Percentiles rank a stretch among this genome's conserved stretches.
These are phyloP conservation scores for Diaporthe destruens DNA, from an alignment of 2,329 filamentous ascomycete genomes.

Conservation along the genomic window DNA sequence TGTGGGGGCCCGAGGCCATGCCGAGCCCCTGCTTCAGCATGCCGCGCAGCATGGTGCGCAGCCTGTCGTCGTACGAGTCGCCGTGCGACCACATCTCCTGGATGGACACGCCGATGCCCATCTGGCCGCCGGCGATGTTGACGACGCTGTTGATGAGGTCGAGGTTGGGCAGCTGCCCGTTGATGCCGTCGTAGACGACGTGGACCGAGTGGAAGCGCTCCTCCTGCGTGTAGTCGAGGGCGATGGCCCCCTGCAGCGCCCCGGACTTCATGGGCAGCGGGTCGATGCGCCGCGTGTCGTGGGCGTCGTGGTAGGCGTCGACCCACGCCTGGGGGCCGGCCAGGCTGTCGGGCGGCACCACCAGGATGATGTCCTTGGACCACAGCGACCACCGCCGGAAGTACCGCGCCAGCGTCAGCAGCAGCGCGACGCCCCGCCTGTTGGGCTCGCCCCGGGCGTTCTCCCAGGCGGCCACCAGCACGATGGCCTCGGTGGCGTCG, in stretches of 20 bases:
- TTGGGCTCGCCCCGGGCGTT: slow-evolving; percentile 86
- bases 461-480: slow-evolving; percentile 89
- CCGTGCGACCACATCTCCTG: slow-evolving; percentile 88
- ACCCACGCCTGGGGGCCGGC: slow-evolving; percentile 97
- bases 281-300: slow-evolving; percentile 77
- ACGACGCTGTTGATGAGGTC: slow-evolving; percentile 96
- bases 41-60: slow-evolving; percentile 89
- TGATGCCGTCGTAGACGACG: slow-evolving; percentile 93
- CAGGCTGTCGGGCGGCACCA: slow-evolving; percentile 89
- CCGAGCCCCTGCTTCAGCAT: slow-evolving; percentile 94
- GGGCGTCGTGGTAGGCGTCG: slow-evolving; percentile 94
- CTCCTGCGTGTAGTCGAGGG: slow-evolving; percentile 92
- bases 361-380: slow-evolving; percentile 97
- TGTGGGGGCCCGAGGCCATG: slow-evolving; percentile 90
- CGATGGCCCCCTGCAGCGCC: slow-evolving; percentile 90
- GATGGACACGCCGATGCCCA: slow-evolving; percentile 86
- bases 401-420: slow-evolving; percentile 89
- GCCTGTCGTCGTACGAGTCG: slow-evolving; percentile 82
- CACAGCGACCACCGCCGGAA: slow-evolving; percentile 98
- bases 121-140: slow-evolving; percentile 88
- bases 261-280: slow-evolving; percentile 91
- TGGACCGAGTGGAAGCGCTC: slow-evolving; percentile 89
- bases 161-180: slow-evolving; percentile 94
- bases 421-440: slow-evolving; percentile 86
- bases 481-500: slow-evolving; percentile 96